A percentile compares a stretch with the other conserved stretches of the same genome.
Evolutionary conservation across 139 green algal species (phyloP).

Genomic region (Micractinium conductrix): DNA sequence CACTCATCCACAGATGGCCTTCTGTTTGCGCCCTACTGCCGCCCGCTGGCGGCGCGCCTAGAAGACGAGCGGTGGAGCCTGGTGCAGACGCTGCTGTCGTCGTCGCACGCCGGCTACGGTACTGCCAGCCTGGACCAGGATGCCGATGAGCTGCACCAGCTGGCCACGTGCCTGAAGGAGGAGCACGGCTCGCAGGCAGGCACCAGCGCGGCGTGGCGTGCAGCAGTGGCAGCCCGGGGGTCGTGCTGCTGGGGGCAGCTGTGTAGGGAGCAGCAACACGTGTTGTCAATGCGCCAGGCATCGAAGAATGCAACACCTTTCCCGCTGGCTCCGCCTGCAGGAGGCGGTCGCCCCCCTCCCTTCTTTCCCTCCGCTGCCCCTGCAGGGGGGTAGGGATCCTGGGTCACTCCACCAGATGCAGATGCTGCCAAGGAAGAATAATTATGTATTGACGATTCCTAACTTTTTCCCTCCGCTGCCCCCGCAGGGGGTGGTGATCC

Average conservation of each 20-base stretch:
- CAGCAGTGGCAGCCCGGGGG: too few species aligned
- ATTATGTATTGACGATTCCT: too few species aligned
- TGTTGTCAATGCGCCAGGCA: too few species aligned
- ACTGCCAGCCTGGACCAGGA: constrained; percentile 66
- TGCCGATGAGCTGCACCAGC: constrained; percentile 66
- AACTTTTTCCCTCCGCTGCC: background rate
- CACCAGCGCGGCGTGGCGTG: too few species aligned
- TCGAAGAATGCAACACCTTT: too few species aligned
- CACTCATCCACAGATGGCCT: constrained; percentile 72
- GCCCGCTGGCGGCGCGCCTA: constrained; percentile 44
- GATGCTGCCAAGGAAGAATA: too few species aligned
- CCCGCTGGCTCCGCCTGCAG: too few species aligned
- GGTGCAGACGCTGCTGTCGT: constrained; percentile 68
- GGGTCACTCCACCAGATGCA: constrained; percentile 80
- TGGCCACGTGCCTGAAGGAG: constrained; percentile 32
- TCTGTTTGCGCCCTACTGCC: constrained; percentile 60
- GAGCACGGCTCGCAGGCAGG: constrained; percentile 40
- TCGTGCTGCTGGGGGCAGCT: too few species aligned
- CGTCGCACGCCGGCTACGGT: constrained; percentile 71
- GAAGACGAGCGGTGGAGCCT: constrained; percentile 44
- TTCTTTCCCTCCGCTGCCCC: background rate
- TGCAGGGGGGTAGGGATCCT: constrained; percentile 61
- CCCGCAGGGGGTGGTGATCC: constrained; percentile 54
- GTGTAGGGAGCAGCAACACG: too few species aligned
- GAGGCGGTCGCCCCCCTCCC: too few species aligned